Percentiles rank a stretch among this genome's conserved stretches.
These are phyloP conservation scores for Zygnema circumcarinatum DNA, from an alignment of 139 green algal genomes.

Conservation along the genomic window DNA sequence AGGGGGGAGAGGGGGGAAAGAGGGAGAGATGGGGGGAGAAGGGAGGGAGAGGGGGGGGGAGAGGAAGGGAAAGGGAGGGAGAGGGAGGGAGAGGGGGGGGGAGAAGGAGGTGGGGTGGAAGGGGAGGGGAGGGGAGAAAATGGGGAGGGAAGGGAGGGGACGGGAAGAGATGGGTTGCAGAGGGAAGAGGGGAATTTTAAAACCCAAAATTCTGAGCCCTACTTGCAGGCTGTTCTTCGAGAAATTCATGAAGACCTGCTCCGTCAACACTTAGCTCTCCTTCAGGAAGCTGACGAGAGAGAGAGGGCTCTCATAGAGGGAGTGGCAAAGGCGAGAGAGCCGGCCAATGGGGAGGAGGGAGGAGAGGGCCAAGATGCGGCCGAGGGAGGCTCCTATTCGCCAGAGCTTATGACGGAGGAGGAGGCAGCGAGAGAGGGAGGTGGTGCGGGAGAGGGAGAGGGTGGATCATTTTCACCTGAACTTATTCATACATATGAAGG, in stretches of 20 bases:
- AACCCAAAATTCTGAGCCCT: too few species aligned
- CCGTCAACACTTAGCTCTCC: conserved; percentile 19
- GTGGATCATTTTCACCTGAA: conserved; percentile 46
- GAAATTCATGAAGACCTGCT: conserved; percentile 58
- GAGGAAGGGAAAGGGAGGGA: too few species aligned
- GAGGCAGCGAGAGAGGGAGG: conserved; percentile 60
- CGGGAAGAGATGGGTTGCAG: not conserved
- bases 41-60: too few species aligned
- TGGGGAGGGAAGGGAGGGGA: not conserved
- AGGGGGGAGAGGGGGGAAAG: too few species aligned
- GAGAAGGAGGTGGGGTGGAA: too few species aligned
- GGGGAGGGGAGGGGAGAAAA: too few species aligned
- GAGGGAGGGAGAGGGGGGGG: too few species aligned
- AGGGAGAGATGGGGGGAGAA: too few species aligned
- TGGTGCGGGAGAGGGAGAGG: conserved; percentile 46
- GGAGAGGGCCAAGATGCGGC: too few species aligned
- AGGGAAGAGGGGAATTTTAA: not conserved
- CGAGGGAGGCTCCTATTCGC: conserved; percentile 51
- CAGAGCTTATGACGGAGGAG: conserved; percentile 56
- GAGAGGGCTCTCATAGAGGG: conserved; percentile 6
- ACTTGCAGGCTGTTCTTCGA: conserved; percentile 42
- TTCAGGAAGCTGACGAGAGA: conserved; percentile 7
- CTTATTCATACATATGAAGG: conserved; percentile 23
- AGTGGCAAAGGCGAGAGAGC: conserved; percentile 7
- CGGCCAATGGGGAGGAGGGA: not conserved